phyloP scores from a whole-genome alignment of 2,329 filamentous ascomycete species.

The Myotisia sp. region DNA sequence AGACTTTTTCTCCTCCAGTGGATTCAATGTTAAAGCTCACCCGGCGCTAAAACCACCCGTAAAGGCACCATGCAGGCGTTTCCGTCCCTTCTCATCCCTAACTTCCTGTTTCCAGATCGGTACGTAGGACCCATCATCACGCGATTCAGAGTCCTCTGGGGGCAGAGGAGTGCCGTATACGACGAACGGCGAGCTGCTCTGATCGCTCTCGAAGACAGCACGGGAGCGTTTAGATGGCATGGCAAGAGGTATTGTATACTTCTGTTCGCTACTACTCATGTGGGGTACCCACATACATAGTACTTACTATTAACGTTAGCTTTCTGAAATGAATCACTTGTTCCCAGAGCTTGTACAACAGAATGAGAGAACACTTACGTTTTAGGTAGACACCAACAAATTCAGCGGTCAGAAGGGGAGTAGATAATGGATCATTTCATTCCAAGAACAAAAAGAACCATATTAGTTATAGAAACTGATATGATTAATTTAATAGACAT shows the following conservation, averaged over 20 bases:
- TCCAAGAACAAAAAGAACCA: too few relatives aligned
- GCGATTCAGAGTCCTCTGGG: conserved; percentile 55
- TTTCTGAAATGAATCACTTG: too few relatives aligned
- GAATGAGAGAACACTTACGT: too few relatives aligned
- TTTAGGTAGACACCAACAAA: too few relatives aligned
- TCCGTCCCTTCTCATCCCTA: conserved; percentile 77
- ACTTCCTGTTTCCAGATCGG: conserved; percentile 98
- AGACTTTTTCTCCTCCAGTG: neutral
- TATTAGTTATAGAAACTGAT: too few relatives aligned
- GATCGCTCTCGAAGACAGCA: conserved; percentile 62
- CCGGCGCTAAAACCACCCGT: conserved; percentile 94
- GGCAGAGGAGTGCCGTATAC: conserved; percentile 76
- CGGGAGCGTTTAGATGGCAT: conserved; percentile 74
- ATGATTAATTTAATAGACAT: too few relatives aligned
- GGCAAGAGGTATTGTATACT: neutral
- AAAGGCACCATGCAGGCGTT: conserved; percentile 88
- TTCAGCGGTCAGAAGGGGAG: too few relatives aligned
- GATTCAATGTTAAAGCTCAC: conserved; percentile 39
- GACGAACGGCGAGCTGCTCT: conserved; percentile 55
- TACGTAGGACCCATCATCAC: conserved; percentile 83
- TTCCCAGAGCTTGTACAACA: too few relatives aligned
- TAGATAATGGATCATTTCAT: too few relatives aligned
- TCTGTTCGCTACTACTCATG: too few relatives aligned
- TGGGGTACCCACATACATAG: too few relatives aligned
- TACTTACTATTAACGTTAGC: too few relatives aligned